These are phyloP conservation scores for Leptodontidium sp. DNA, from an alignment of 2,329 filamentous ascomycete genomes.

Conservation along the genomic window DNA sequence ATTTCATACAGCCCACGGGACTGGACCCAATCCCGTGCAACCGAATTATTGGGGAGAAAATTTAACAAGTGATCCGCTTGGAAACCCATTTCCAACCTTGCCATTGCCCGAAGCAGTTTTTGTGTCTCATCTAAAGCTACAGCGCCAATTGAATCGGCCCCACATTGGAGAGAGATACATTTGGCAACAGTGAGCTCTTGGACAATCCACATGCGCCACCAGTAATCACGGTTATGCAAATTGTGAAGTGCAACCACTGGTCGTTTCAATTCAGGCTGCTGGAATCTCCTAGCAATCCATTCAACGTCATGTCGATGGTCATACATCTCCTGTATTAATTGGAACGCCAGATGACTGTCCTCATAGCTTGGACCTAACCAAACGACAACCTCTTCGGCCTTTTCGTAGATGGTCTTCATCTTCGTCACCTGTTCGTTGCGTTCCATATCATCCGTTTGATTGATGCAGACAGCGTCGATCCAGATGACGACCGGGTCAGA, in stretches of 20 bases:
- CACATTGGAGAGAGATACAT: not conserved
- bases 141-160: not conserved
- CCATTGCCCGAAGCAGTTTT: not conserved
- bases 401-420: conserved; percentile 17
- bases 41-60: not conserved
- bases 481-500: not conserved
- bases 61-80: not conserved
- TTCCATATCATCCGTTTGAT: not conserved
- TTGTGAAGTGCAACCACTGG: not conserved
- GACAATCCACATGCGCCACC: conserved; percentile 21
- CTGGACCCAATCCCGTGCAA: not conserved
- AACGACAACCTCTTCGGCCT: not conserved
- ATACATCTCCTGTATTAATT: conserved; percentile 1
- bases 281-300: not conserved
- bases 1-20: not conserved
- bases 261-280: not conserved
- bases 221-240: not conserved
- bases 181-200: conserved; percentile 17
- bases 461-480: conserved; percentile 12
- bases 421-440: conserved; percentile 12
- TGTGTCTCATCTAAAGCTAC: not conserved
- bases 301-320: not conserved
- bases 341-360: conserved; percentile 8
- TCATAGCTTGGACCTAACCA: conserved; percentile 10
- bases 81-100: not conserved